These are phyloP conservation scores for Fraxinus velutina DNA, from an alignment of 305 asterid genomes.

Conservation along the genomic window DNA sequence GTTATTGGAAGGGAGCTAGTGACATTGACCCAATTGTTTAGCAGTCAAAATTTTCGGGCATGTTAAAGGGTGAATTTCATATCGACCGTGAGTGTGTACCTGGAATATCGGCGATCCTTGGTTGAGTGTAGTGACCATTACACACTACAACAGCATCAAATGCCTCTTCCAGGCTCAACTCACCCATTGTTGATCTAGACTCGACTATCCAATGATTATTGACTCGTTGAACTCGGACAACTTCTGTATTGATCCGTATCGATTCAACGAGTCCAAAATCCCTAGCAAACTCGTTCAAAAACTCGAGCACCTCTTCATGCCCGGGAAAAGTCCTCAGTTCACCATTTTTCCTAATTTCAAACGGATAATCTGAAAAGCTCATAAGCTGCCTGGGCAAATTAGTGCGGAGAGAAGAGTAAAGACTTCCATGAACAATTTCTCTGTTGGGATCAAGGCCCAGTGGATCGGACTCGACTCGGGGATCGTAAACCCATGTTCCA, in stretches of 20 bases:
- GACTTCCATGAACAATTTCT: slow-evolving; percentile 49
- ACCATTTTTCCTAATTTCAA: slow-evolving; percentile 18
- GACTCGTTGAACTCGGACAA: slow-evolving; percentile 43
- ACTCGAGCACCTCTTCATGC: slow-evolving; percentile 56
- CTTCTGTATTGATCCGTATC: slow-evolving; percentile 45
- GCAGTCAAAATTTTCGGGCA: background rate
- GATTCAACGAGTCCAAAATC: slow-evolving; percentile 39
- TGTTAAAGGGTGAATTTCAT: no score
- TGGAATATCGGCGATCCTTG: slow-evolving; percentile 44
- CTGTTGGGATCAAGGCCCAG: slow-evolving; percentile 52
- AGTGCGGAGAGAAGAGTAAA: slow-evolving; percentile 47
- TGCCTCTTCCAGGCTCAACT: slow-evolving; percentile 25
- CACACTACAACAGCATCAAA: slow-evolving; percentile 70
- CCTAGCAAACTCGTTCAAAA: slow-evolving; percentile 42
- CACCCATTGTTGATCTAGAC: slow-evolving; percentile 22
- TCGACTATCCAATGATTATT: slow-evolving; percentile 46
- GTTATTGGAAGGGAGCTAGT: background rate
- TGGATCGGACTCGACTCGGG: slow-evolving; percentile 54
- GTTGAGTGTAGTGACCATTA: slow-evolving; percentile 52
- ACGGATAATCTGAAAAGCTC: slow-evolving; percentile 59
- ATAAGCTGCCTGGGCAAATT: slow-evolving; percentile 57
- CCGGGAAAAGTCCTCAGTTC: slow-evolving; percentile 42
- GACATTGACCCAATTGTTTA: background rate
- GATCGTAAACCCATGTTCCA: slow-evolving; percentile 60
- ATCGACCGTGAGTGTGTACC: slow-evolving; percentile 29